Base-by-base conservation (phyloP, 805 yeast genomes). In the Yamadazyma philogaea region DNA sequence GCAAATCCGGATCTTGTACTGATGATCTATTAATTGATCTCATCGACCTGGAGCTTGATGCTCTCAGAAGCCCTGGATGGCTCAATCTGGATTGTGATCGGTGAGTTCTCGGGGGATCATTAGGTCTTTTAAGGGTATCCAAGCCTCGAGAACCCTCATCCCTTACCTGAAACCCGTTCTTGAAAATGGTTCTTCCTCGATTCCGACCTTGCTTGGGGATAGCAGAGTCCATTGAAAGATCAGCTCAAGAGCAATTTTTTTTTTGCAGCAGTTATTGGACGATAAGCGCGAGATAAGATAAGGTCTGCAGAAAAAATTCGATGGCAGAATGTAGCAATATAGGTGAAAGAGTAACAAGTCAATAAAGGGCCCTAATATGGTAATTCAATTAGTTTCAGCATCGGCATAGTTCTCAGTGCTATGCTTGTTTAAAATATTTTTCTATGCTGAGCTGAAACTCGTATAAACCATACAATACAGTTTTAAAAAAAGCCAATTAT, bases 1-100 rank as follows among this genome's bases (percentile, higher is more conserved):
- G 32, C 14, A 43, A 30, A 11, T 30, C 22, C 6, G 20, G 14
- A 11, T 27, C 33, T 21, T 33, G 34, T 20, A 24, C 20, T 20
- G 34, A 30, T 4, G 28, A 26, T 15, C n/a, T 33, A 14, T 16
- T 10, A 18, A 11, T 21, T 3, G 15, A 11, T 8, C 14, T 26
- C 16, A 22, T 19, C 6, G 31, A 22, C 17, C 30, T 35, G 19
- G 20, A 3, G 14, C 30, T 22, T 10, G 20, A 7, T 5, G 32
- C 18, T 27, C 33, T 16, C 3, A 17, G 11, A 15, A 26, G 30
- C 12, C 26, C 15, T 5, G 40, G 7, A 12, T 24, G 32, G 32
- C 42, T 39, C 2, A 37, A 2, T 31, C 51, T 27, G 22, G 51
- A 43, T 33, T 45, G 22, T 3, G 51, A 48, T 11, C 51, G 31